A percentile compares a stretch with the other conserved stretches of the same genome.
phyloP scores from a whole-genome alignment of 495 filamentous ascomycete species.

The Lichenothelia convexa region DNA sequence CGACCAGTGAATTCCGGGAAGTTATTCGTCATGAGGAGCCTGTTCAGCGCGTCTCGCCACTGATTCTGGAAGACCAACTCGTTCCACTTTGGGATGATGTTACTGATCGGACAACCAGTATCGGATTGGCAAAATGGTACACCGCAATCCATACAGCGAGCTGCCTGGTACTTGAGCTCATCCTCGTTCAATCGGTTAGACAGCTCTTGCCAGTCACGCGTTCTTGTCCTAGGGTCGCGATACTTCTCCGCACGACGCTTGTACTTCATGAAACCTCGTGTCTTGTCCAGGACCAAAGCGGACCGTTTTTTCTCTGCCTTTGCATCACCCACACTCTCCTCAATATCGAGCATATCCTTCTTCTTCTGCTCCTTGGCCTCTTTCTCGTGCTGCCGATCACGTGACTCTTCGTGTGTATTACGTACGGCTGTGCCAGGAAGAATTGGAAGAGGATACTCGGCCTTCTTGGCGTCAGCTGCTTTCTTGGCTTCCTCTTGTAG shows the following conservation, averaged over 20 bases:
- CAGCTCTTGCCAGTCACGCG: constrained; percentile 89
- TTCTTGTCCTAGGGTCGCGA: constrained; percentile 66
- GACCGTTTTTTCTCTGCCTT: constrained; percentile 87
- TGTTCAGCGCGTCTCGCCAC: constrained; percentile 90
- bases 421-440: constrained; percentile 41
- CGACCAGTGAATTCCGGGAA: constrained; percentile 98
- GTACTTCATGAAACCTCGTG: constrained; percentile 98
- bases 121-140: constrained; percentile 99
- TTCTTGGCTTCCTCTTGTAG: constrained; percentile 72
- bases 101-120: constrained; percentile 92
- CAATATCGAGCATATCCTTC: constrained; percentile 76
- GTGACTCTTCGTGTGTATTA: constrained; percentile 32
- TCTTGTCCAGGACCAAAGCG: constrained; percentile 92
- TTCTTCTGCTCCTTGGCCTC: constrained; percentile 44
- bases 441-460: constrained; percentile 67
- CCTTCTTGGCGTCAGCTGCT: constrained; percentile 65
- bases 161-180: constrained; percentile 95
- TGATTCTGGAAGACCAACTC: constrained; percentile 84
- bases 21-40: constrained; percentile 96
- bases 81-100: constrained; percentile 99
- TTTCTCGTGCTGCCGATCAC: constrained; percentile 39
- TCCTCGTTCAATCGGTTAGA: constrained; percentile 82
- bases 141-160: constrained; percentile 99
- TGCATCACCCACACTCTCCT: constrained; percentile 75
- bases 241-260: constrained; percentile 89